A percentile compares a stretch with the other conserved stretches of the same genome.
phyloP scores from a whole-genome alignment of 169 alveolate species.

The Plasmodium gallinaceum region DNA sequence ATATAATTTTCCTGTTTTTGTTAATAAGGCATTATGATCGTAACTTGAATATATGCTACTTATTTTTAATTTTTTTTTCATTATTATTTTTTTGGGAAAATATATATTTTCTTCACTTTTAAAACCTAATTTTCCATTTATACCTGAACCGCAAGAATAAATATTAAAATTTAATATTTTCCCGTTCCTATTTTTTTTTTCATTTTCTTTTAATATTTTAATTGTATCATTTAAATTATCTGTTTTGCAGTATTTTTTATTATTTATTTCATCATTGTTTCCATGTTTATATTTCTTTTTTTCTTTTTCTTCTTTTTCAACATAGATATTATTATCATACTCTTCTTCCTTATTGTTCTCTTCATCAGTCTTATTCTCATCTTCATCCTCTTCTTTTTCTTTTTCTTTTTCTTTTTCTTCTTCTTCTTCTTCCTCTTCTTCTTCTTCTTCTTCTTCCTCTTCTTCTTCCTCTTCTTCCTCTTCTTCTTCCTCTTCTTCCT shows the following conservation, averaged over 20 bases:
- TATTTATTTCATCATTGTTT: background rate
- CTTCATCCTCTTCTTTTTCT: slow-evolving; percentile 5
- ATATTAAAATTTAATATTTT: background rate
- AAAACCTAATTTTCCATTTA: slow-evolving; percentile 54
- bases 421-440: background rate
- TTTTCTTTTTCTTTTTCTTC: background rate
- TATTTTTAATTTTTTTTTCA: slow-evolving; percentile 40
- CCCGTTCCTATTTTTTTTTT: background rate
- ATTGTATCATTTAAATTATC: background rate
- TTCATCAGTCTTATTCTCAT: background rate
- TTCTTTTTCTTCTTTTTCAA: background rate
- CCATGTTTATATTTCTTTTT: background rate
- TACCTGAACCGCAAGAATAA: slow-evolving; percentile 52
- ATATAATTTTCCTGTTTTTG: slow-evolving; percentile 42
- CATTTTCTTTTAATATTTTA: background rate
- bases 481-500: background rate
- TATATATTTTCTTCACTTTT: slow-evolving; percentile 40
- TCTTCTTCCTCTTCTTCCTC: background rate
- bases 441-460: background rate
- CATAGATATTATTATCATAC: no score
- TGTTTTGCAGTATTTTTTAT: background rate
- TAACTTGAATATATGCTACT: slow-evolving; percentile 43
- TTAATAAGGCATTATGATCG: slow-evolving; percentile 46
- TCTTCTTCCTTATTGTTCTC: background rate
- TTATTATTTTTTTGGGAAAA: slow-evolving; percentile 50